Percentiles rank a stretch among this genome's conserved stretches.
These are phyloP conservation scores for Phyllostachys edulis DNA, from an alignment of 176 grass and related monocot species.

Conservation along the genomic window DNA sequence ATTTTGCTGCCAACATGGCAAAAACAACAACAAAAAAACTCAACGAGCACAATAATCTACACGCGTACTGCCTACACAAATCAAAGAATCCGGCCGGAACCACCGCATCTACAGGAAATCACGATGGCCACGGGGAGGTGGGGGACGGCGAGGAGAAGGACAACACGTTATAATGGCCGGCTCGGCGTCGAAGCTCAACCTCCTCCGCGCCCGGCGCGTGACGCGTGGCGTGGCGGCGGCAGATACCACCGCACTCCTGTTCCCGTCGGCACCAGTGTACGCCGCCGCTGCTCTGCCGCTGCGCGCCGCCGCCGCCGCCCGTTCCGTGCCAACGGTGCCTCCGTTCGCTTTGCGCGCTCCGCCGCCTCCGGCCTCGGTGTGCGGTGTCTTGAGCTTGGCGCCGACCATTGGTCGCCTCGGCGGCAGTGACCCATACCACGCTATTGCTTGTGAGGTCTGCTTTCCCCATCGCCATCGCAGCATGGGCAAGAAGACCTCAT, in stretches of 20 bases:
- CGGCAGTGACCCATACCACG: too few species aligned
- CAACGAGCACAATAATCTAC: not conserved
- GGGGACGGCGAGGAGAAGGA: not conserved
- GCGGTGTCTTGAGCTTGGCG: not conserved
- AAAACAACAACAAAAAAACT: not conserved
- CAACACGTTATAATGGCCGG: slow-evolving; percentile 50
- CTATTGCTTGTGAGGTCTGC: too few species aligned
- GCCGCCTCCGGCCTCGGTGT: not conserved
- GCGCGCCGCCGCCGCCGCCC: not conserved
- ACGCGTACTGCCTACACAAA: not conserved
- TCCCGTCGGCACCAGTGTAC: slow-evolving; percentile 31
- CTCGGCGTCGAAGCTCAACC: slow-evolving; percentile 76
- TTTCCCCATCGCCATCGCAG: not conserved
- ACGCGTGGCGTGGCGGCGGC: slow-evolving; percentile 40
- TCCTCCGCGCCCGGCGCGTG: slow-evolving; percentile 6
- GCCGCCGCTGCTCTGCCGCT: slow-evolving; percentile 24
- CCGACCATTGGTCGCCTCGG: too few species aligned
- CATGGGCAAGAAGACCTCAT: not conserved
- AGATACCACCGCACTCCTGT: slow-evolving; percentile 72
- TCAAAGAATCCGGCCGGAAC: not conserved
- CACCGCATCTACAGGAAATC: not conserved
- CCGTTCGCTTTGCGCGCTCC: not conserved
- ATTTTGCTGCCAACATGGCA: not conserved
- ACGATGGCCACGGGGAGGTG: slow-evolving; percentile 28
- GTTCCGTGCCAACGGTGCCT: slow-evolving; percentile 32